Evolutionary conservation across 2,329 filamentous ascomycete genomes (phyloP).

Genomic region (Myotisia sp.): DNA sequence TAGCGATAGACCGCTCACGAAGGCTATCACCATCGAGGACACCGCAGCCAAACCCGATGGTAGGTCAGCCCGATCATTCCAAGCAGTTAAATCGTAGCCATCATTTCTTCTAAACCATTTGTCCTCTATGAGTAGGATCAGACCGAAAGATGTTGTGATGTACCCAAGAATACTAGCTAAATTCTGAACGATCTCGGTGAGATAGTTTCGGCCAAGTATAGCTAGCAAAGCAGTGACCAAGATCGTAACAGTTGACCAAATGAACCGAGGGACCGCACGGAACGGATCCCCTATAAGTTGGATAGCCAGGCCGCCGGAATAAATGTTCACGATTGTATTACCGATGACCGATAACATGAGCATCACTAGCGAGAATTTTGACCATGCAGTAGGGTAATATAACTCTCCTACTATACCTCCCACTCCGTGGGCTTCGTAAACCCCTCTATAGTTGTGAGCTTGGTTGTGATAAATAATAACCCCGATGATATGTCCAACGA

Average conservation of each 20-base stretch:
- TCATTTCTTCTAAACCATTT: slow-evolving; percentile 30
- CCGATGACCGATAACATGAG: slow-evolving; percentile 10
- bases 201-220: slow-evolving; percentile 29
- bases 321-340: slow-evolving; percentile 31
- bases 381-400: slow-evolving; percentile 1
- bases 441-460: neutral
- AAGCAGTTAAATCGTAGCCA: slow-evolving; percentile 33
- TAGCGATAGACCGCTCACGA: neutral
- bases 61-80: slow-evolving; percentile 32
- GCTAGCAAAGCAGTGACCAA: slow-evolving; percentile 31
- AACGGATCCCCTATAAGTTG: slow-evolving; percentile 36
- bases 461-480: neutral
- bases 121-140: slow-evolving; percentile 34
- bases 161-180: slow-evolving; percentile 35
- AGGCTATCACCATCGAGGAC: slow-evolving; percentile 9
- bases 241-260: slow-evolving; percentile 34
- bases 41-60: slow-evolving; percentile 23
- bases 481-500: slow-evolving; percentile 1
- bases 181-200: slow-evolving; percentile 32
- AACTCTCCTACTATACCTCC: slow-evolving; percentile 1
- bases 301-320: slow-evolving; percentile 32
- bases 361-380: slow-evolving; percentile 5
- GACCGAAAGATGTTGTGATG: slow-evolving; percentile 34
- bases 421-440: neutral
- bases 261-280: slow-evolving; percentile 38